Base-by-base conservation (phyloP, 768 basidiomycete species). In the Amanita pseudoporphyria region DNA sequence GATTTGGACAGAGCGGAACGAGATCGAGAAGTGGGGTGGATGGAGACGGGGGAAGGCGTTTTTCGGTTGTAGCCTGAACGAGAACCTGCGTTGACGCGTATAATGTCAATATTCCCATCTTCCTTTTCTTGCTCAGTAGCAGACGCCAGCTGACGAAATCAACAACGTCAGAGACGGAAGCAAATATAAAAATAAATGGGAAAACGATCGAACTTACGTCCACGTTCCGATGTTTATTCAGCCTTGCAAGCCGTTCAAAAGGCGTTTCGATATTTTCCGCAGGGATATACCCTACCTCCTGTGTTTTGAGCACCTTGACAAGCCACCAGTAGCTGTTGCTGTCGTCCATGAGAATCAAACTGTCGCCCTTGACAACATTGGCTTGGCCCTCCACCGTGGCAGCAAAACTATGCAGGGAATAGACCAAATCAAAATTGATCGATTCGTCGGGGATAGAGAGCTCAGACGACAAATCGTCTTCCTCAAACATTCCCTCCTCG, bases 261-360 rank as follows among this genome's bases (percentile, higher is more conserved):
- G 96, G 96, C 0, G 96, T 99, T 65, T 99, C 96, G 56, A 99
- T 97, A 64, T 97, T 98, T 69, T 99, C 96, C 0, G 96, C 96
- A 14, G 96, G 96, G 44, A 99, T 98, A 64, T 99, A 99, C 0
- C 96, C 96, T 13, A 99, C 91, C 60, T 96, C 93, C 66, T 97
- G 93, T 6, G 95, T 97, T 71, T 97, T 98, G 55, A 99, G 82
- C 7, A 99, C 96, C 41, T 93, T 81, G 6, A 99, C 95, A 44
- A 98, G 87, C 96, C 96, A 98, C 96, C 96, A 98, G 69, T 99
- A 99, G 67, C 89, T 91, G 66, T 99, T 98, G 51, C 85, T 91
- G 65, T 99, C 96, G 69, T 99, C 96, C 79, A 98, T 91, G 38
- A 99, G 73, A 62, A 92, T 84, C 40, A 99, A 76, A 54, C 88